Base-by-base conservation (phyloP, 192 early-diverging fungal genomes). In the Rhizoclosmatium globosum region DNA sequence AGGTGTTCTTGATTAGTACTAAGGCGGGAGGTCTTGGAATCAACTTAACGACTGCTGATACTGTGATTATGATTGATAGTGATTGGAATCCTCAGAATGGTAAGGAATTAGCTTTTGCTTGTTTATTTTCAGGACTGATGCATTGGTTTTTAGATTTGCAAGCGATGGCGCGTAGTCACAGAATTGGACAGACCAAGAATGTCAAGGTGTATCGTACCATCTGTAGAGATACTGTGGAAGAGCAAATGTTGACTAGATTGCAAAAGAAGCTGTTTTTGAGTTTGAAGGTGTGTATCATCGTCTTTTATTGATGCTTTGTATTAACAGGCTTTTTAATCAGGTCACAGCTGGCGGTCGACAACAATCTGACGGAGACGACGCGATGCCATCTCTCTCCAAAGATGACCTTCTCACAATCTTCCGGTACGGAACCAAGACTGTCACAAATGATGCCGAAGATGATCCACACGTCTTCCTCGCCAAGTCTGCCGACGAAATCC, bases 11-110 rank as follows among this genome's bases (percentile, higher is more conserved):
- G 76, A 88, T 99, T 23, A 95, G 94, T 31, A 98, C 98, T 17
- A 92, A 94, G 41, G 98, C 98, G 3, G 96, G 98, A 65, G 97
- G 97, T 6, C 88, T 99, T 60, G 98, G 98, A 21, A 97, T 99
- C 85, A 99, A 99, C 74, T 82, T 99, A 53, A 93, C 93, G 43
- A 93, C 95, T 0, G 96, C 98, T 0, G 96, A 98, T 76, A 97
- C 95, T 4, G 95, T 99, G 4, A 94, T 99, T 64, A 92, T 99
- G 68, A 98, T 95, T 64, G 86, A 89, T 75, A 83, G 71, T 23
- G 95, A 96, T 23, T 94, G 92, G 76, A 97, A 97, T 68, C 96
- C 96, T 4, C 95, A 95, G 47, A 83, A 81, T 50, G 6, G 50
- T 13, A 17, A 13, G 6, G 50, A 53, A 0, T 0, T 68, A 58